Evolutionary conservation across 345 rosid species (phyloP).

Genomic region (Hevea brasiliensis): DNA sequence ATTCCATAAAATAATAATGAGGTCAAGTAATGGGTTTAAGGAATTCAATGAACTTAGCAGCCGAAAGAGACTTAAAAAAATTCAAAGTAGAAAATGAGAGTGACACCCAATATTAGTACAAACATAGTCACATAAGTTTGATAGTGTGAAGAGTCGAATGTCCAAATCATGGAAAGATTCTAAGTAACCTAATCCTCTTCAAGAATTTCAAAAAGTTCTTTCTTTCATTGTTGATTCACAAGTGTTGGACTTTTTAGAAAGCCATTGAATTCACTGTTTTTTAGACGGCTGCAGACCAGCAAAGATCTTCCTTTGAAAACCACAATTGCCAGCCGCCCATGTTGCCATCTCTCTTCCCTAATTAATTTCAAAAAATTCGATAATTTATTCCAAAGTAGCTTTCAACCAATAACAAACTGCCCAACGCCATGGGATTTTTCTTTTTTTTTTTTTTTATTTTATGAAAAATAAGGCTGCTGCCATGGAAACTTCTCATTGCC

Average conservation of each 20-base stretch:
- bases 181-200: constrained; percentile 10
- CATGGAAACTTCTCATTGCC: too few relatives aligned
- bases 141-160: background rate
- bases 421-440: constrained; percentile 21
- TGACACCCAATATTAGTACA: constrained; percentile 24
- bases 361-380: background rate
- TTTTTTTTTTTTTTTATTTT: background rate
- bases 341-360: constrained; percentile 1
- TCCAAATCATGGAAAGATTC: constrained; percentile 27
- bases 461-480: too few relatives aligned
- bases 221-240: background rate
- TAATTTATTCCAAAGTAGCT: too few relatives aligned
- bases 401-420: constrained; percentile 28
- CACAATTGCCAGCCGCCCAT: too few relatives aligned
- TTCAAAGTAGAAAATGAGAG: constrained; percentile 27
- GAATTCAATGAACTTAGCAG: constrained; percentile 36
- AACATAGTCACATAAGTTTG: background rate
- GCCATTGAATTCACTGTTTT: too few relatives aligned
- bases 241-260: background rate
- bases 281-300: too few relatives aligned
- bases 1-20: too few relatives aligned
- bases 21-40: too few relatives aligned
- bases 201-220: background rate
- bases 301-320: constrained; percentile 18
- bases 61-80: constrained; percentile 6